A percentile compares a stretch with the other conserved stretches of the same genome.
These are phyloP conservation scores for Boletus rubroflammeus DNA, from an alignment of 768 basidiomycete species.

Conservation along the genomic window DNA sequence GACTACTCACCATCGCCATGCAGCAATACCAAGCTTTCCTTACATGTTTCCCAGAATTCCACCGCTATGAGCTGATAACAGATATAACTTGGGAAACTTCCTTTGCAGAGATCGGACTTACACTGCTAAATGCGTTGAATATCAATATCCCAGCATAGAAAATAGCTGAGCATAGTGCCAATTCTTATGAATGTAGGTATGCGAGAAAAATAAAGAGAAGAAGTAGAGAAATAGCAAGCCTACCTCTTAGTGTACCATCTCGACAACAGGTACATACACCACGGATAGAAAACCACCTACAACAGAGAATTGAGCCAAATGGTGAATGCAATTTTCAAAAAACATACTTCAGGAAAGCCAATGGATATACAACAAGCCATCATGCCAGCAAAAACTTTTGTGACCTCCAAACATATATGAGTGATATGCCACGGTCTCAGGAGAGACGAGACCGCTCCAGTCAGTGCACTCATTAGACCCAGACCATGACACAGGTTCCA, in stretches of 20 bases:
- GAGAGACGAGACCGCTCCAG: not conserved
- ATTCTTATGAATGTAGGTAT: conserved; percentile 38
- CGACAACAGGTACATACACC: conserved; percentile 45
- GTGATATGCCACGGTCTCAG: too few relatives aligned
- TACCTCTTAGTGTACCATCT: conserved; percentile 49
- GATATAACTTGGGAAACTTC: not conserved
- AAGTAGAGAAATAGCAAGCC: not conserved
- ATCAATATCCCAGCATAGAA: conserved; percentile 58
- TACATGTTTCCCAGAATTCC: conserved; percentile 70
- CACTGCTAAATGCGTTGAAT: conserved; percentile 66
- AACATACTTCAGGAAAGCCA: conserved; percentile 52
- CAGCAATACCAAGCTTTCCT: conserved; percentile 59
- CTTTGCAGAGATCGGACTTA: conserved; percentile 30
- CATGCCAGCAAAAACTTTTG: conserved; percentile 49
- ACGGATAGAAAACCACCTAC: conserved; percentile 64
- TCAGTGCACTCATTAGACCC: not conserved
- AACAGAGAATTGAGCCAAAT: not conserved
- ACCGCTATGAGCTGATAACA: conserved; percentile 56
- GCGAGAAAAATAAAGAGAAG: not conserved
- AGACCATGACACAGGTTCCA: not conserved
- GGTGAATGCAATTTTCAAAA: not conserved
- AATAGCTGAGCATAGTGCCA: conserved; percentile 61
- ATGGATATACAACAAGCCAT: conserved; percentile 57
- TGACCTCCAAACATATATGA: too few relatives aligned
- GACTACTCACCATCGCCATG: conserved; percentile 62